Evolutionary conservation across 1,139 yeast species (phyloP), one percentile per base, ranked within the genome.

Genomic region (Sugiyamaella xylanicola): DNA sequence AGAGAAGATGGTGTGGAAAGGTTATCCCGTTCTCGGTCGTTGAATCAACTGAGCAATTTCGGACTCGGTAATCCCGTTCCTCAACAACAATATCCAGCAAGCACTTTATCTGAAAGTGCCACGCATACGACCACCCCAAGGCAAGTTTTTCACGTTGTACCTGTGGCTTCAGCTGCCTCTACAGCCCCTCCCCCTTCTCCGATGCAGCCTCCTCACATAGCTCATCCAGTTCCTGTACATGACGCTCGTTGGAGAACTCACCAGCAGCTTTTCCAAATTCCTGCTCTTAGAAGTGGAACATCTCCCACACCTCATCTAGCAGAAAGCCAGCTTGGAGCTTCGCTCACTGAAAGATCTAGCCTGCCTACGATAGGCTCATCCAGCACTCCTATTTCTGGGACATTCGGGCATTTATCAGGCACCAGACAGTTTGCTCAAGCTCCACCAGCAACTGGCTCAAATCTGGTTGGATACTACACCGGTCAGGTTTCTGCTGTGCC

Each of bases 1-100:
- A 37, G 52, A 48, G 52, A 40, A 40, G 46, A 48, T 16, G 32
- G 19, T n/a, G 42, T 22, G 9, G 44, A 46, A 13, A 46, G 45
- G 21, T 16, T 41, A 29, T 25, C 40, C 27, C 37, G 15, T 32
- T 32, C 37, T 32, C 8, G 37, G 13, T 32, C 37, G 4, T 8
- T 32, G 37, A 32, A 32, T 13, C 37, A 32, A 4, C 13, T 32
- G 15, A 11, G 15, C 37, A 32, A 15, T 13, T 32, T 32, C 15
- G 9, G 35, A 13, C 22, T n/a, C 40, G 2, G 13, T 25, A 32
- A 25, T 15, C 37, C 37, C 20, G 16, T 29, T 11, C 37, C 22
- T 4, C 39, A 2, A 9, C 48, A 25, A 22, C 20, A 16, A 16
- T 13, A 15, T 9, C 21, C 15, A 43, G 9, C 7, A 5, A 16